Evolutionary conservation across 2,329 filamentous ascomycete species (phyloP).

Genomic region (Plectosphaerella sp.): DNA sequence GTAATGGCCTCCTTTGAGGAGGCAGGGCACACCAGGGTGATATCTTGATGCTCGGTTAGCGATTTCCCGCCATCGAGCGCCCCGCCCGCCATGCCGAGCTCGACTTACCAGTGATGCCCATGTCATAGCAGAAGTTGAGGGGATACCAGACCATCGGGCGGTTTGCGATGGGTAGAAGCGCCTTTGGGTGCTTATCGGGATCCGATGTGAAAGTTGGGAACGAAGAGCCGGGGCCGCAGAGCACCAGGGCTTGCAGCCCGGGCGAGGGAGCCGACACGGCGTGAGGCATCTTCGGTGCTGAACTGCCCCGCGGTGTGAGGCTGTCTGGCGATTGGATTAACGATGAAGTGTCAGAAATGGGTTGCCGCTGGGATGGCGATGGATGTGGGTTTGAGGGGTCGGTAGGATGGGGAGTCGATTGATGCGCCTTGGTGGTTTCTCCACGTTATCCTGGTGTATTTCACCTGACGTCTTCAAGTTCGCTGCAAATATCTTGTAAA

Average conservation of each 20-base stretch:
- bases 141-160: constrained; percentile 88
- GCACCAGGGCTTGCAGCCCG: constrained; percentile 76
- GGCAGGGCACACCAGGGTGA: constrained; percentile 59
- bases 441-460: not conserved
- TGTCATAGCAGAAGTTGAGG: constrained; percentile 78
- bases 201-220: constrained; percentile 80
- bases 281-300: constrained; percentile 60
- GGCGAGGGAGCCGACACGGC: constrained; percentile 67
- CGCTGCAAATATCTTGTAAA: not conserved
- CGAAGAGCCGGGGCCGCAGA: constrained; percentile 78
- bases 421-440: not conserved
- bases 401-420: too few relatives aligned
- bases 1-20: constrained; percentile 64
- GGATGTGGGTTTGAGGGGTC: too few relatives aligned
- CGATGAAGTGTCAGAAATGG: too few relatives aligned
- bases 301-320: too few relatives aligned
- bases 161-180: constrained; percentile 77
- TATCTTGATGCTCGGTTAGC: constrained; percentile 38
- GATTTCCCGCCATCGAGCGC: not conserved
- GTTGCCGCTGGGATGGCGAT: too few relatives aligned
- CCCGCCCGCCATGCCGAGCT: not conserved
- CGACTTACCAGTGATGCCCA: constrained; percentile 66
- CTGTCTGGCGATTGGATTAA: too few relatives aligned
- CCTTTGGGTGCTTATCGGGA: constrained; percentile 76
- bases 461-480: not conserved